Base-by-base conservation (phyloP, 2,329 filamentous ascomycete genomes). In the Scedosporium aurantiacum region DNA sequence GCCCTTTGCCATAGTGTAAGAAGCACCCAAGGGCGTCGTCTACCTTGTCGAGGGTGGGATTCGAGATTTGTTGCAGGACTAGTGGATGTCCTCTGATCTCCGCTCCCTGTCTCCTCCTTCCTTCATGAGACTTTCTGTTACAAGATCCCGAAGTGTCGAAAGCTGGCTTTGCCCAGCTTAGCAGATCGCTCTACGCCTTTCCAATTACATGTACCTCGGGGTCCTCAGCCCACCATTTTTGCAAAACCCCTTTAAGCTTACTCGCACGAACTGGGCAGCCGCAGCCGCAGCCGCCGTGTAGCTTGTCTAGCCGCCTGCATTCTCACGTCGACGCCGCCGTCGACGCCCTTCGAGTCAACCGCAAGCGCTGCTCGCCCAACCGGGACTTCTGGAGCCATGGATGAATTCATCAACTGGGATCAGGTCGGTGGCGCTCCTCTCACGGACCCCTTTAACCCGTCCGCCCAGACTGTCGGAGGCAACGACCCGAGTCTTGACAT, bases 361-460 rank as follows among this genome's bases (percentile, higher is more conserved):
- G 18, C 50, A 54, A 18, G 12, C 37, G 55, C 55, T n/a, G 16
- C 41, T 47, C 55, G 32, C 16, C 45, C 55, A 58, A 45, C 62
- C 62, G 28, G 21, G 41, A n/a, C n/a, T n/a, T n/a, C n/a, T n/a
- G n/a, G n/a, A 18, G 47, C 50, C 23, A 75, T 81, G 76, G 83
- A 87, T 61, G 80, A 86, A 64, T 84, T 87, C 69, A 81, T 89
- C 70, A 77, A 85, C 69, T 86, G 83, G 82, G 81, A 84, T 66
- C 72, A 78, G 62, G 75, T 77, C 58, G 78, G 73, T 55, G 73
- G 75, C 50, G 70, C 71, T 47, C 67, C 72, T 62, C 72, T 69
- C 60, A 66, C 69, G 63, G 66, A 68, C 64, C 68, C 71, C 63
- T 66, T 70, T 61, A 68, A 72, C 63, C 65, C 73, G 37, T 64